Base-by-base conservation (phyloP, 345 rosid species). In the Trapa bicornis region DNA sequence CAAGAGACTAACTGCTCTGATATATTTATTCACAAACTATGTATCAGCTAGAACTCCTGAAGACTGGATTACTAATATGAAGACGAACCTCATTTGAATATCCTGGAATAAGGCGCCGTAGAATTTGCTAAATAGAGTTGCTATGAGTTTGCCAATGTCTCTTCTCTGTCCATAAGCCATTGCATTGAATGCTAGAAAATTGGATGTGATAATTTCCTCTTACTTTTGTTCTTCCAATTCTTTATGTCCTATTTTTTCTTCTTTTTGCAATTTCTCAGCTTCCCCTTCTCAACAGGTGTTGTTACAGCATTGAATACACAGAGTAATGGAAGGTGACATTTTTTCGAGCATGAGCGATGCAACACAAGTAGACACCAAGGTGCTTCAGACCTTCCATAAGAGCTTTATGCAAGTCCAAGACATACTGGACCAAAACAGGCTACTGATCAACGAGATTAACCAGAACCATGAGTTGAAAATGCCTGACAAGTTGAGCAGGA, bases 391-490 rank as follows among this genome's bases (percentile, higher is more conserved):
- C 72, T 89, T 86, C 68, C 91, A 87, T 65, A 86, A 84, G 81
- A 89, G 85, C 66, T 87, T 92, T 75, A 83, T 78, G 68, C 89
- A 89, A 70, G 96, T 92, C 61, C 93, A 89, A 68, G 79, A 83
- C 75, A 86, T 92, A 68, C 70, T 89, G 65, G 96, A 92, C 75
- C 93, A 89, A 61, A 92, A 92, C 72, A 79, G 91, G 84, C 36
- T 87, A 71, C 80, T 92, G 61, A 92, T 92, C 76, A 87, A 86
- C 62, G 84, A 86, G 84, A 92, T 92, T 67, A 92, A 89, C 74
- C 88, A 83, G 69, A 92, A 92, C 73, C 96, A 92, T 7, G 96
- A 86, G 74, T 92, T 95, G 0, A 92, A 81, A 75, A 80, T 81
- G 77, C 92, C 88, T 0, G 92, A 86, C 73, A 84, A 85, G 75